These are phyloP conservation scores for Cercospora nicotianae DNA, from an alignment of 2,329 filamentous ascomycete genomes.

Conservation along the genomic window DNA sequence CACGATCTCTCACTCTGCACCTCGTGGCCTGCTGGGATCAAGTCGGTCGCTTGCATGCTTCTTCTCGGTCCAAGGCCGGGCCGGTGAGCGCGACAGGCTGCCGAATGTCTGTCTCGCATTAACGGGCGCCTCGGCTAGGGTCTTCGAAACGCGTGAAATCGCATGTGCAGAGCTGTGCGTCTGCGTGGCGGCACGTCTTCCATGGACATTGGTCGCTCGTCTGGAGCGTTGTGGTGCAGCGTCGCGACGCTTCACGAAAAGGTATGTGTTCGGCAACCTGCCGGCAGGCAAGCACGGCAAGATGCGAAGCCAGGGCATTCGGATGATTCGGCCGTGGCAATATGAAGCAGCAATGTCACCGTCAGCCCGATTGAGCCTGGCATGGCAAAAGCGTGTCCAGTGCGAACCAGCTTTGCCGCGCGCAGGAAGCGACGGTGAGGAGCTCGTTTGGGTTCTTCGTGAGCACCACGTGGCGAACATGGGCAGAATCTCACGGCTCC, in stretches of 20 bases:
- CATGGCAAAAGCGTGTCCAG: background rate
- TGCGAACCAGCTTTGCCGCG: background rate
- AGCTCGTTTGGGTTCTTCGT: background rate
- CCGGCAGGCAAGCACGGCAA: background rate
- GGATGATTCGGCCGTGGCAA: background rate
- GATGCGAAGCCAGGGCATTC: background rate
- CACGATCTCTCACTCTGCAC: constrained; percentile 5
- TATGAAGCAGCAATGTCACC: background rate
- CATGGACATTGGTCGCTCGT: background rate
- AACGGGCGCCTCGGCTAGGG: background rate
- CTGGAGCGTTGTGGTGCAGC: background rate
- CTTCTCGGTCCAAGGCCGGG: constrained; percentile 8
- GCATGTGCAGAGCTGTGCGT: background rate
- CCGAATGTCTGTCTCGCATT: background rate
- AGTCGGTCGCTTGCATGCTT: background rate
- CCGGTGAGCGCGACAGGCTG: constrained; percentile 1
- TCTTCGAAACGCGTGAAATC: background rate
- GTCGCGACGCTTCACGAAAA: background rate
- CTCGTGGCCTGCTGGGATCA: constrained; percentile 17
- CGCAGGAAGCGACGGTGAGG: background rate
- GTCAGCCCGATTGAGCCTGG: background rate
- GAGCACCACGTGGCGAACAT: constrained; percentile 20
- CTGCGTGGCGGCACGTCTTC: background rate
- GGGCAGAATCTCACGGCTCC: constrained; percentile 17
- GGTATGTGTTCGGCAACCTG: background rate